Base-by-base conservation (phyloP, 768 basidiomycete genomes). In the Suillus placidus region DNA sequence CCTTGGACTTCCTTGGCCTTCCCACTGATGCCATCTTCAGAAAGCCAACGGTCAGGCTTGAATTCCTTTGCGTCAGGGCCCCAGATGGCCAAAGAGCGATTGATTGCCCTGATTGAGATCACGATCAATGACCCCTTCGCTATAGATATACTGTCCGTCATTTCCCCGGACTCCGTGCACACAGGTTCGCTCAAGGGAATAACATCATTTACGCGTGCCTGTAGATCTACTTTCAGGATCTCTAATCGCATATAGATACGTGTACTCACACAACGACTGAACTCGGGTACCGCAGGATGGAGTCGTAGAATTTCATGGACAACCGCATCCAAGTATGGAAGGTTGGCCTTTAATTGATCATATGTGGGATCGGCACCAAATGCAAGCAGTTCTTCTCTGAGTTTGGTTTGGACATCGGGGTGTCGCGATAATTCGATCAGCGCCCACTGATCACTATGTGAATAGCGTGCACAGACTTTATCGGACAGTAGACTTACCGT, bases 291-390 rank as follows among this genome's bases (percentile, higher is more conserved):
- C 0, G 80, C 71, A 4, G 81, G 76, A 63, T 82, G 80, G 4
- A 81, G 42, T 20, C 83, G 73, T 30, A 83, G 68, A 5, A 72
- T 73, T 64, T 83, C 83, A 43, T 76, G 77, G 4, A 79, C 73
- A 23, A 81, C 74, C 9, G 79, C 81, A 62, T 84, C 81, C 37
- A 84, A 76, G 65, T 78, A 80, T n/a, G 81, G 82, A 34, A 81
- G 67, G 61, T 43, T 73, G 65, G 68, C 71, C 4, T 66, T 72
- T 34, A 84, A 75, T 69, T 80, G 73, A 51, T 82, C 79, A 76
- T 77, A 83, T 3, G 77, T 76, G n/a, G 78, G 77, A 58, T 82
- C 80, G 6, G 66, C 60, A 51, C 43, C 60, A 58, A 73, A 71
- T 47, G 71, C 56, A n/a, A 64, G 57, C 30, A 77, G 71, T 63